phyloP scores from a whole-genome alignment of 352 stramenopile genomes.

The Hyaloperonospora arabidopsidis region DNA sequence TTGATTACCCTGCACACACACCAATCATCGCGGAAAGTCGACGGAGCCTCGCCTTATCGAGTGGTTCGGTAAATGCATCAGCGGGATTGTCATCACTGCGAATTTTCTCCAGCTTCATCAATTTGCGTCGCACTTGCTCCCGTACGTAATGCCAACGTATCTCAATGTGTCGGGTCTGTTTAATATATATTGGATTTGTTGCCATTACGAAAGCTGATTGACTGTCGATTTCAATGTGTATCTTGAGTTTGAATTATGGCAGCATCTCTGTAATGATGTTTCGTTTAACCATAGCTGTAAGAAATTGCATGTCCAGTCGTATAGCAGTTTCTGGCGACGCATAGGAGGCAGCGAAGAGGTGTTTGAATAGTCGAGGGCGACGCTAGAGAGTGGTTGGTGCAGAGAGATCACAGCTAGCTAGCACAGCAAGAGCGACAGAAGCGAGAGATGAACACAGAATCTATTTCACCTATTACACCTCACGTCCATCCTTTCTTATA shows the following conservation, averaged over 20 bases:
- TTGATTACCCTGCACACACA: not conserved
- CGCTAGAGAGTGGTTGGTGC: too few species aligned
- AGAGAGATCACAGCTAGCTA: too few species aligned
- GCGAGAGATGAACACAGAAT: too few species aligned
- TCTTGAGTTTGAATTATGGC: not conserved
- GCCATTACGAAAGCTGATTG: not conserved
- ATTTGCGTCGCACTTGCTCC: not conserved
- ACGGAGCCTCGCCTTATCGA: not conserved
- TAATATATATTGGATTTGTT: not conserved
- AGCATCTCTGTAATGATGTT: not conserved
- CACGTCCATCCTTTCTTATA: too few species aligned
- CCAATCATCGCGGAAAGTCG: not conserved
- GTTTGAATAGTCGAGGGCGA: too few species aligned
- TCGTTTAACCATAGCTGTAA: not conserved
- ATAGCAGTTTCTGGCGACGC: too few species aligned
- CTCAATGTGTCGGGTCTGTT: not conserved
- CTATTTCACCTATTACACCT: too few species aligned
- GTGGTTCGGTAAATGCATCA: too few species aligned
- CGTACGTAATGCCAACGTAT: not conserved
- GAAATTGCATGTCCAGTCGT: too few species aligned
- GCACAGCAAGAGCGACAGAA: too few species aligned
- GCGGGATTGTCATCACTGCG: not conserved
- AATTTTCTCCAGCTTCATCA: not conserved
- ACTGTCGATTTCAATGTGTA: not conserved
- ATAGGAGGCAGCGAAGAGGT: too few species aligned